Conservation (phyloP, 805 yeast genomes). For the Starmerella floris region DNA sequence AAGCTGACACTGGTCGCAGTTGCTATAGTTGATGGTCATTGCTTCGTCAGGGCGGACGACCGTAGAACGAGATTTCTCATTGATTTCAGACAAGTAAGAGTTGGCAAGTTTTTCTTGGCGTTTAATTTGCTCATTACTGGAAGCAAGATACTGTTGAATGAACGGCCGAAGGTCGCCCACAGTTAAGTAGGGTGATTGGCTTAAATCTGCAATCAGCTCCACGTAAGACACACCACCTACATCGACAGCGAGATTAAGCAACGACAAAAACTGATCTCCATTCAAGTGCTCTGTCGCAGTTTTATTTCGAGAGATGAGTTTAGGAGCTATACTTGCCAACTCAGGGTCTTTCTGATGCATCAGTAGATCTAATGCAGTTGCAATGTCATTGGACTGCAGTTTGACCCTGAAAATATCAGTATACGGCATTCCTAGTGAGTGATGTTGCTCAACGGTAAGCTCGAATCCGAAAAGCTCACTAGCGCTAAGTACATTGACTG, state of each 20-base stretch:
- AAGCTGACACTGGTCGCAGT: conserved; percentile 52
- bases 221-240: conserved; percentile 49
- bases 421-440: conserved; percentile 32
- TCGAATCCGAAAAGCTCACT: conserved; percentile 22
- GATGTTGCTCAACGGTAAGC: conserved; percentile 15
- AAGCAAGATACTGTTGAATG: conserved; percentile 45
- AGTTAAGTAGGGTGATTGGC: conserved; percentile 48
- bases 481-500: conserved; percentile 34
- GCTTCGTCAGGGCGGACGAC: conserved; percentile 27
- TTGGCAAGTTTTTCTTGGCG: conserved; percentile 53
- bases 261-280: background rate
- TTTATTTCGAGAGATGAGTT: conserved; percentile 2
- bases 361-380: conserved; percentile 40
- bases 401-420: conserved; percentile 55
- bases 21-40: conserved; percentile 37
- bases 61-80: conserved; percentile 41
- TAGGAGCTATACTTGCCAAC: conserved; percentile 4
- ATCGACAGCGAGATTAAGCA: background rate
- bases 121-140: conserved; percentile 50
- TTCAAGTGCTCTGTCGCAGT: conserved; percentile 6
- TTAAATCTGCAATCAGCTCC: conserved; percentile 59
- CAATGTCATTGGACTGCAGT: conserved; percentile 44
- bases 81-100: conserved; percentile 56
- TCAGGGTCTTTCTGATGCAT: conserved; percentile 37
- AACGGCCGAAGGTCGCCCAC: conserved; percentile 62